Evolutionary conservation across 345 rosid genomes (phyloP).

Genomic region (Dovyalis caffra): DNA sequence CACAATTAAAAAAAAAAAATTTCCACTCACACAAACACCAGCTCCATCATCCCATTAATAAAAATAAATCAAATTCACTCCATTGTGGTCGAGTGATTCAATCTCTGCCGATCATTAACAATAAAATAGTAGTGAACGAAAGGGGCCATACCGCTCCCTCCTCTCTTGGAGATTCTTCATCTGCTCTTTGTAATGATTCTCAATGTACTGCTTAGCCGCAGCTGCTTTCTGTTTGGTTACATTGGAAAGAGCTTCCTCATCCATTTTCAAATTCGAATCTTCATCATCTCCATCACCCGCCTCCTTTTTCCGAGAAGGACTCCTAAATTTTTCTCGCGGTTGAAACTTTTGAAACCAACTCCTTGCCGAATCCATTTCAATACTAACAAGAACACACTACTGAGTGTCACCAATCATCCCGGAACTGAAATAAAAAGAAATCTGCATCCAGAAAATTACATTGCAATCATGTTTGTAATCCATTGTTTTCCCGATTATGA

Average conservation of each 20-base stretch:
- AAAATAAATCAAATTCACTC: neutral
- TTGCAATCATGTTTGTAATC: too few relatives aligned
- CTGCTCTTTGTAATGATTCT: constrained; percentile 80
- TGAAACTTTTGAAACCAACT: constrained; percentile 78
- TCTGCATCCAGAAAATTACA: too few relatives aligned
- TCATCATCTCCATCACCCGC: neutral
- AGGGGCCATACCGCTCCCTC: constrained; percentile 51
- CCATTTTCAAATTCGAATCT: neutral
- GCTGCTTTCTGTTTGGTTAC: constrained; percentile 74
- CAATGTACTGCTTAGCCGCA: constrained; percentile 91
- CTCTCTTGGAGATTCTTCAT: constrained; percentile 83
- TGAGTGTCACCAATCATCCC: neutral
- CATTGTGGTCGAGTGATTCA: neutral
- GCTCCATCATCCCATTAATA: neutral
- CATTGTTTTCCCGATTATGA: too few relatives aligned
- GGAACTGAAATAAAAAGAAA: neutral
- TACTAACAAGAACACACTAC: neutral
- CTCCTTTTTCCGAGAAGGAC: constrained; percentile 19
- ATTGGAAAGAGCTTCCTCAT: constrained; percentile 17
- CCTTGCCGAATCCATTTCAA: constrained; percentile 68
- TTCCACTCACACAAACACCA: neutral
- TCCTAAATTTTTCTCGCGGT: constrained; percentile 49
- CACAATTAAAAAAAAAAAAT: neutral
- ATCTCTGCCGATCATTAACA: neutral
- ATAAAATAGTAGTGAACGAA: too few relatives aligned